Conservation (phyloP, 1,139 yeast genomes). For the Pichia sp. region DNA sequence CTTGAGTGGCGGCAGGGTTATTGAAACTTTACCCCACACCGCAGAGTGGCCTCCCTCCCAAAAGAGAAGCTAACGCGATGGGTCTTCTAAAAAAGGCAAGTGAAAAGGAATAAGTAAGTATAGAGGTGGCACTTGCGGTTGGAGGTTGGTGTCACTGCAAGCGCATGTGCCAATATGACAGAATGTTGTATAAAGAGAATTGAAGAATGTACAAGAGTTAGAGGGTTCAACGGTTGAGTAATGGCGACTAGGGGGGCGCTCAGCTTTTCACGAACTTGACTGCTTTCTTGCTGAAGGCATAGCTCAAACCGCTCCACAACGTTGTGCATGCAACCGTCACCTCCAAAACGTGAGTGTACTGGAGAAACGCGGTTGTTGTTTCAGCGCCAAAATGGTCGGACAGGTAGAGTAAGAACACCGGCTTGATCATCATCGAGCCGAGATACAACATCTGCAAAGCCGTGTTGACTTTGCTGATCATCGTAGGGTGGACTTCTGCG, state of each 20-base stretch:
- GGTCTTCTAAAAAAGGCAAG: no score
- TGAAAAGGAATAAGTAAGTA: no score
- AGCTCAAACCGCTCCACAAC: constrained; percentile 70
- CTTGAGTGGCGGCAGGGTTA: no score
- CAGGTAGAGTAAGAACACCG: constrained; percentile 44
- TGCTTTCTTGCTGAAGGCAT: constrained; percentile 64
- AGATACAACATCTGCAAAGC: constrained; percentile 88
- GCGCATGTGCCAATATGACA: neutral
- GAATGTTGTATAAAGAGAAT: neutral
- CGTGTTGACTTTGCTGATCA: constrained; percentile 82
- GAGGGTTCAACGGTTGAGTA: no score
- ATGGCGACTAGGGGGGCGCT: no score
- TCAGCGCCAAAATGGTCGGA: constrained; percentile 23
- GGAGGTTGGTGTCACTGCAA: no score
- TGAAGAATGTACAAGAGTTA: neutral
- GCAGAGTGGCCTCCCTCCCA: no score
- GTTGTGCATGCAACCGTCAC: constrained; percentile 74
- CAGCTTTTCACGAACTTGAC: constrained; percentile 37
- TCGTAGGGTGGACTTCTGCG: constrained; percentile 87
- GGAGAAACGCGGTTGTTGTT: constrained; percentile 23
- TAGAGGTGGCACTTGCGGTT: no score
- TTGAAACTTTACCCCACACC: no score
- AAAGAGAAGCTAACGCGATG: no score
- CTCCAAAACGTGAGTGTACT: constrained; percentile 40
- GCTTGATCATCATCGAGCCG: constrained; percentile 67